Percentiles rank a stretch among this genome's conserved stretches.
Conservation (phyloP, 2,329 filamentous ascomycete genomes). For the Fusarium chaquense region DNA sequence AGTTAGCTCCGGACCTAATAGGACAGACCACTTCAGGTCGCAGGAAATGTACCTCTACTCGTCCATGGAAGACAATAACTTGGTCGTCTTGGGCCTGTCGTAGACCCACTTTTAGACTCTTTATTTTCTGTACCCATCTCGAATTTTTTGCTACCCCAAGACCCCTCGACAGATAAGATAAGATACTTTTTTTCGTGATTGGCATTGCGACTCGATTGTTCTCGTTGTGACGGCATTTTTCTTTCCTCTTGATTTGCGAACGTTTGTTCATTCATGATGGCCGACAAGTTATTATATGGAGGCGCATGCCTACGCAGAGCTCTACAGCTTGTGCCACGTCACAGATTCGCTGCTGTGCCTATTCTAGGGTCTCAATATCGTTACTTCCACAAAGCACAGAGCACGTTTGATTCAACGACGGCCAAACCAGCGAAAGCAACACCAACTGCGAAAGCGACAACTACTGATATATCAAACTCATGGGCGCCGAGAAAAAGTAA, state of each 20-base stretch:
- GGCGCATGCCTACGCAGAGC: conserved; percentile 47
- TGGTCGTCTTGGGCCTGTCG: background rate
- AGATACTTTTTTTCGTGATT: conserved; percentile 19
- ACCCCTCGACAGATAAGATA: conserved; percentile 46
- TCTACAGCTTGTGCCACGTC: conserved; percentile 31
- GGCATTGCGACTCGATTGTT: background rate
- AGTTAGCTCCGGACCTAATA: background rate
- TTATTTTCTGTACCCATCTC: background rate
- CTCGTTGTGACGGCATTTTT: background rate
- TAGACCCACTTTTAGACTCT: background rate
- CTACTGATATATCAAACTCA: conserved; percentile 1
- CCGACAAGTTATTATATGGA: conserved; percentile 46
- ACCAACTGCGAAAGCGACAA: conserved; percentile 11
- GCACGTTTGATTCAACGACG: conserved; percentile 30
- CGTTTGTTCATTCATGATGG: conserved; percentile 37
- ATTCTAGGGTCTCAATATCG: conserved; percentile 17
- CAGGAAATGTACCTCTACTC: background rate
- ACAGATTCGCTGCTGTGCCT: conserved; percentile 16
- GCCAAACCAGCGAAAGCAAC: background rate
- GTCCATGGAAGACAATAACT: background rate
- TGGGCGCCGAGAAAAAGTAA: background rate
- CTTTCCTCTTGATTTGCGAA: background rate
- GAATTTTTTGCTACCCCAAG: background rate
- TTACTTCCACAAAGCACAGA: conserved; percentile 21
- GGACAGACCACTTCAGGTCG: background rate